Base-by-base conservation (phyloP, 1,284 basidiomycete species). In the Puccinia horiana region DNA sequence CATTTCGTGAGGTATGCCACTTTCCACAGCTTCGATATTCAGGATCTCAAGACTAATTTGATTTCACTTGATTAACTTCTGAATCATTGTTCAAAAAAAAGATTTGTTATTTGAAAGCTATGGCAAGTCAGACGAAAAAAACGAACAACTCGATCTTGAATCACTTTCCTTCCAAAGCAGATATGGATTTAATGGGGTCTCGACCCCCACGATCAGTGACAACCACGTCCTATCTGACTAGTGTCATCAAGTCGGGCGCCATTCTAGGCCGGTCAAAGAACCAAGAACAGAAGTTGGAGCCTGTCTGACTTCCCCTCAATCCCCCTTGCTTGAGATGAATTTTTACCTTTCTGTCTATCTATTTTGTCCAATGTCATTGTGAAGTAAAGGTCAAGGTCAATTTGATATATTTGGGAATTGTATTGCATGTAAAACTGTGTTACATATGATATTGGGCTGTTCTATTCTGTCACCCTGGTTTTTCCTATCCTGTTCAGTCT, bases 61-160 rank as follows among this genome's bases (percentile, higher is more conserved):
- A 65, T 14, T 65, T 4, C 12, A 20, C 29, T 32, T 65, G 63
- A n/a, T 20, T 3, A 65, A 65, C 29, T 14, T 4, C 63, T 65
- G 14, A 12, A 14, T 65, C 12, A 35, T 32, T 12, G 29, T 20
- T 3, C 29, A 61, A 61, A 61, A 32, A 26, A 32, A 23, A 73
- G 70, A 73, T 73, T 32, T 73, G 70, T 54, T 54, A 47, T 52
- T 29, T 73, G 42, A 73, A 73, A 52, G 47, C 70, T 5, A 32
- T 73, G 32, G 20, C 70, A 26, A 52, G 18, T 49, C 44, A 73
- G 47, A 42, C 23, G 20, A 73, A 73, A 54, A 54, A 73, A 44
- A 26, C 40, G 11, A 32, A 42, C 20, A 69, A 32, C 35, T 35
- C 35, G 8, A 32, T 29, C 32, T 69, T 35, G 65, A 35, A 69